These are phyloP conservation scores for Sicyos edulis DNA, from an alignment of 306 rosid genomes.

Conservation along the genomic window DNA sequence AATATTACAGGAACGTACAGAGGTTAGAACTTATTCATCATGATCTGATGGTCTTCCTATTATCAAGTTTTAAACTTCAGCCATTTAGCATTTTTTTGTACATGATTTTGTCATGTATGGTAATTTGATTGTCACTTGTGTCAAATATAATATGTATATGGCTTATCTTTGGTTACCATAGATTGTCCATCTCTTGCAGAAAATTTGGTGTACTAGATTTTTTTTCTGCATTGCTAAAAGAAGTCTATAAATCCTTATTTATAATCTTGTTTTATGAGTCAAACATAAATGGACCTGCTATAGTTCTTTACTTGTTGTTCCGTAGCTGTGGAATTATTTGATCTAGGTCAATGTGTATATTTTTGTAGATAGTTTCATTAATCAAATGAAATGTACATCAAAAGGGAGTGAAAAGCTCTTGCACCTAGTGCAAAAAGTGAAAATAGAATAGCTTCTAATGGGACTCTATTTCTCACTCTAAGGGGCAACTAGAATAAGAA, in stretches of 20 bases:
- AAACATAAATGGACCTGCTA: neutral
- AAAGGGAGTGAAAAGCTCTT: neutral
- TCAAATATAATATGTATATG: neutral
- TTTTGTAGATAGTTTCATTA: neutral
- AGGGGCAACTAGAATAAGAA: neutral
- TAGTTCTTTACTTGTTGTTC: neutral
- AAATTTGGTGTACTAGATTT: neutral
- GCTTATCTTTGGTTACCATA: neutral
- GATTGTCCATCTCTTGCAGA: neutral
- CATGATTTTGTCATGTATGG: conserved; percentile 4
- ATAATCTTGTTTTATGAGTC: neutral
- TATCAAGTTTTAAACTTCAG: conserved; percentile 1
- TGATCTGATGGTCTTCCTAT: neutral
- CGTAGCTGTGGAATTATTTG: neutral
- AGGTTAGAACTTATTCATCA: conserved; percentile 50
- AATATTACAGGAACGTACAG: conserved; percentile 91
- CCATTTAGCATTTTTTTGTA: neutral
- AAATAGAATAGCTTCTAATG: neutral
- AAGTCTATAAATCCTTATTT: neutral
- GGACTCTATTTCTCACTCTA: neutral
- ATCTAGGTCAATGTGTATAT: neutral
- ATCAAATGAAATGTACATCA: neutral
- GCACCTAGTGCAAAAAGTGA: neutral
- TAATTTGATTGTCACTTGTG: neutral
- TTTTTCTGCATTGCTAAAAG: neutral